Evolutionary conservation across 176 grass and related monocot species (phyloP).

Genomic region (Coix lacrymajobi): DNA sequence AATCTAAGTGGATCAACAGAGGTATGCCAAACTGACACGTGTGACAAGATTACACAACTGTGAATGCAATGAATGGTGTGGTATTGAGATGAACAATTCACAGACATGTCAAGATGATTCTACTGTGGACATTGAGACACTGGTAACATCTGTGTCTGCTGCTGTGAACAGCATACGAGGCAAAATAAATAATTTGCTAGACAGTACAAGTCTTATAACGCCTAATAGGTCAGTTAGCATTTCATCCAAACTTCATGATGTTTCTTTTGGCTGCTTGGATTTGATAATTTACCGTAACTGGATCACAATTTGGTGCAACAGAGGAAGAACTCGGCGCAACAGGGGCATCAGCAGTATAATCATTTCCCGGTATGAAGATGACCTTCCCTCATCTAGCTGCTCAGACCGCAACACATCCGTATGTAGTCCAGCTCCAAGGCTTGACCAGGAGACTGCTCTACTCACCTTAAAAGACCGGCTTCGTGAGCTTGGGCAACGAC

Average conservation of each 20-base stretch:
- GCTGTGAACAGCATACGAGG: conserved; percentile 46
- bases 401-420: conserved; percentile 40
- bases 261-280: conserved; percentile 4
- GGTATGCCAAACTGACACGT: conserved; percentile 37
- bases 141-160: conserved; percentile 52
- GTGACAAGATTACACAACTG: conserved; percentile 18
- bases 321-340: conserved; percentile 50
- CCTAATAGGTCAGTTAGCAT: conserved; percentile 55
- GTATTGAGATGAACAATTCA: conserved; percentile 38
- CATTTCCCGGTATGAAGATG: conserved; percentile 19
- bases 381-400: conserved; percentile 28
- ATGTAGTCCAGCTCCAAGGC: conserved; percentile 43
- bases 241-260: conserved; percentile 6
- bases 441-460: conserved; percentile 40
- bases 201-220: conserved; percentile 51
- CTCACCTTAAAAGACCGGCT: conserved; percentile 57
- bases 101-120: conserved; percentile 42
- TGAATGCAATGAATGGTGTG: conserved; percentile 37
- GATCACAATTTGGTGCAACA: conserved; percentile 28
- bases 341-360: conserved; percentile 44
- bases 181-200: conserved; percentile 57
- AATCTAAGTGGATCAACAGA: conserved; percentile 41
- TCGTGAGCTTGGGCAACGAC: conserved; percentile 45
- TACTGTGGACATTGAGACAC: conserved; percentile 45
- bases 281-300: conserved; percentile 24